These are phyloP conservation scores for Silene latifolia DNA, from an alignment of 148 eudicot species.

Conservation along the genomic window DNA sequence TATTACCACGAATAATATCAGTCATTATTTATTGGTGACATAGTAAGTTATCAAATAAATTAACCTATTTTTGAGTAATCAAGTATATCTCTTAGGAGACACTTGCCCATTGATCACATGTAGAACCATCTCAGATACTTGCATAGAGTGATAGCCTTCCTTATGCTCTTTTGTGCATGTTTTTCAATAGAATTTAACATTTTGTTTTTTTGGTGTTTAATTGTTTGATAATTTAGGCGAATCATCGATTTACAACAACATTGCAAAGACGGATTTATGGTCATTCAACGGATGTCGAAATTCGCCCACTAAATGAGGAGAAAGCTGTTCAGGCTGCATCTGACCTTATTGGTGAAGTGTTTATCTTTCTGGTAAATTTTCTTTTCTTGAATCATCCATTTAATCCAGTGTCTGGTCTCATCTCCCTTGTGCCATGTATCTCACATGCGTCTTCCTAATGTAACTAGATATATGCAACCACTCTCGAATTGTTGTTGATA, in stretches of 20 bases:
- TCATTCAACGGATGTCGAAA: conserved; percentile 85
- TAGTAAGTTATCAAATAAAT: background rate
- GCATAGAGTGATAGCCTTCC: background rate
- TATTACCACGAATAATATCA: background rate
- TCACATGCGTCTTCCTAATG: background rate
- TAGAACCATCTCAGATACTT: background rate
- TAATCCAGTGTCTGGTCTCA: background rate
- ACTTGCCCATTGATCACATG: background rate
- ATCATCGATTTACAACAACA: conserved; percentile 79
- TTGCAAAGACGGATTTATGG: conserved; percentile 86
- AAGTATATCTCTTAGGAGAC: background rate
- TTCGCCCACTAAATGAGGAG: conserved; percentile 88
- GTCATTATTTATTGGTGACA: background rate
- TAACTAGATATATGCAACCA: background rate
- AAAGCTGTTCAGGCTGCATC: conserved; percentile 92
- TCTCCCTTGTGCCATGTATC: background rate
- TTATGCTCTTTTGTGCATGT: background rate
- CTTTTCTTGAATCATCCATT: background rate
- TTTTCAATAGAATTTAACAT: background rate
- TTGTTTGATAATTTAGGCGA: conserved; percentile 42
- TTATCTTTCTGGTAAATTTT: conserved; percentile 72
- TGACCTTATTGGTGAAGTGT: conserved; percentile 80
- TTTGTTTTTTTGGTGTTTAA: conserved; percentile 3
- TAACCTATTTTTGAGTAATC: background rate
- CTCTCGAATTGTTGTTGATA: conserved; percentile 3